Conservation (phyloP, 306 rosid species). For the Senna siamea region DNA sequence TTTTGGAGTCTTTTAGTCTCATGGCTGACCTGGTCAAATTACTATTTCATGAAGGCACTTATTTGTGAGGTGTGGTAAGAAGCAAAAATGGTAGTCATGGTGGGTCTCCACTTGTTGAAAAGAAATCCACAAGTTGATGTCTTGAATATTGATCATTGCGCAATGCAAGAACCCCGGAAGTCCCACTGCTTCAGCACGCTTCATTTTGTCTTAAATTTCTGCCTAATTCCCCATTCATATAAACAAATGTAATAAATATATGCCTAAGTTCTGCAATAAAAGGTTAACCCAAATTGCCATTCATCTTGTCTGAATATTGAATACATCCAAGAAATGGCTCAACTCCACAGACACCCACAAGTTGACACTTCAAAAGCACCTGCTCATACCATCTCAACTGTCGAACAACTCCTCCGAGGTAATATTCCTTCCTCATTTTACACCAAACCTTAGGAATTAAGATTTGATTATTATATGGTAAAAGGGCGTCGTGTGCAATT, state of each 20-base stretch:
- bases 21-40: slow-evolving; percentile 51
- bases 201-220: slow-evolving; percentile 34
- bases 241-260: slow-evolving; percentile 27
- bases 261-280: too few species aligned
- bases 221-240: slow-evolving; percentile 22
- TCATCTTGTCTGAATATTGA: background rate
- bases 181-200: slow-evolving; percentile 33
- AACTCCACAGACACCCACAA: slow-evolving; percentile 49
- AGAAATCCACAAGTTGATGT: slow-evolving; percentile 40
- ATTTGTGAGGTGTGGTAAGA: slow-evolving; percentile 29
- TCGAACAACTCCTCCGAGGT: slow-evolving; percentile 84
- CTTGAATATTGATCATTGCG: slow-evolving; percentile 33
- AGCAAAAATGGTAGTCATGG: slow-evolving; percentile 1
- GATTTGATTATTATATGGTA: background rate
- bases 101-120: slow-evolving; percentile 48
- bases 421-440: too few species aligned
- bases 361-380: slow-evolving; percentile 41
- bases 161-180: slow-evolving; percentile 50
- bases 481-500: too few species aligned
- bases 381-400: slow-evolving; percentile 41
- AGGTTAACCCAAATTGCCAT: slow-evolving; percentile 29
- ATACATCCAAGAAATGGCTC: slow-evolving; percentile 55
- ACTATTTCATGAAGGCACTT: slow-evolving; percentile 39
- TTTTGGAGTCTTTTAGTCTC: background rate
- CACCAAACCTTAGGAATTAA: slow-evolving; percentile 4